phyloP scores from a whole-genome alignment of 768 basidiomycete species.

The Mrakia blollopis region DNA sequence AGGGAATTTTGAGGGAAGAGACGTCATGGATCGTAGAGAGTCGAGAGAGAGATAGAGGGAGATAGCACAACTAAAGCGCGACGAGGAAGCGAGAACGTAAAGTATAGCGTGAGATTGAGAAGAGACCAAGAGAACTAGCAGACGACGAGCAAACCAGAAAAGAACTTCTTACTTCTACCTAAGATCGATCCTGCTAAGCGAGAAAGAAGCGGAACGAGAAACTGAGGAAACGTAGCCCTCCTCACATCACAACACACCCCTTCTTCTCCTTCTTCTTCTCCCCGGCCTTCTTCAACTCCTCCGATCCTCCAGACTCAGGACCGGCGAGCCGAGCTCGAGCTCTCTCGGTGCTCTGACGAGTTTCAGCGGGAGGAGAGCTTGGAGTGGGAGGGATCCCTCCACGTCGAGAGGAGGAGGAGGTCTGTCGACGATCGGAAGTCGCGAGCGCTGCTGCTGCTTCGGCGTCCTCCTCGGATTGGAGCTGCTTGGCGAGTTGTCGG shows the following conservation, averaged over 20 bases:
- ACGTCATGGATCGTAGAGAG: too few species aligned
- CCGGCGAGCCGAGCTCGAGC: neutral
- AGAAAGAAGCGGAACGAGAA: neutral
- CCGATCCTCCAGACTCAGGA: neutral
- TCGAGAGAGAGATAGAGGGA: too few species aligned
- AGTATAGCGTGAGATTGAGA: too few species aligned
- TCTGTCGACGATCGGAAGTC: slow-evolving; percentile 8
- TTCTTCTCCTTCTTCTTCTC: slow-evolving; percentile 21
- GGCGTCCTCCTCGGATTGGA: slow-evolving; percentile 76
- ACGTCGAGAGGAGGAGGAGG: neutral
- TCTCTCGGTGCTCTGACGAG: neutral
- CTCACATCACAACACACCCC: slow-evolving; percentile 13
- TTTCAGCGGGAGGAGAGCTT: neutral
- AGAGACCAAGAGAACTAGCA: too few species aligned
- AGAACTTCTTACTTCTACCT: too few species aligned
- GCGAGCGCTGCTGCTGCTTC: slow-evolving; percentile 39
- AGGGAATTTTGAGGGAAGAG: too few species aligned
- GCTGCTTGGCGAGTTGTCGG: slow-evolving; percentile 64
- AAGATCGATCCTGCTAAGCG: neutral
- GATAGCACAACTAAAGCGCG: too few species aligned
- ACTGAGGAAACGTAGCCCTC: neutral
- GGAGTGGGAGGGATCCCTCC: neutral
- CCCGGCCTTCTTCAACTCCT: slow-evolving; percentile 23
- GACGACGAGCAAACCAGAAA: too few species aligned
- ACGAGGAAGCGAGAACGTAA: too few species aligned